phyloP scores from a whole-genome alignment of 176 grass and related monocot genomes.

The Musa schizocarpa region DNA sequence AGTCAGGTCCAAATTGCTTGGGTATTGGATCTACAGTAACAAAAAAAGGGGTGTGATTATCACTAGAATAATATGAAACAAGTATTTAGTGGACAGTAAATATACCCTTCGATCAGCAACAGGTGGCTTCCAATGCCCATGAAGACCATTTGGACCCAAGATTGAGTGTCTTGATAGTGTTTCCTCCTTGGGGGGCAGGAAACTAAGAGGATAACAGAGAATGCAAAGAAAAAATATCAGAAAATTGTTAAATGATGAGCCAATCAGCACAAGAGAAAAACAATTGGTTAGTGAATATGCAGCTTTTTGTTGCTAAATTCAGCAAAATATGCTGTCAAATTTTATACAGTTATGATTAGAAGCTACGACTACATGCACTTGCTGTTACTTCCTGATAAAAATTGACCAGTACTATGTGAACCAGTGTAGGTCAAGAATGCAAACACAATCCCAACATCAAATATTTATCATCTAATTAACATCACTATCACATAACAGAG shows the following conservation, averaged over 20 bases:
- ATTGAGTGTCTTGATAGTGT: conserved; percentile 41
- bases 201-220: conserved; percentile 13
- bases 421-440: too few relatives aligned
- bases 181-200: conserved; percentile 32
- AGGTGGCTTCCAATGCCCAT: conserved; percentile 40
- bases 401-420: too few relatives aligned
- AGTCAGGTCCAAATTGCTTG: conserved; percentile 43
- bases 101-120: conserved; percentile 31
- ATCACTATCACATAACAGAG: too few relatives aligned
- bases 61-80: background rate
- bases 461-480: too few relatives aligned
- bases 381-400: too few relatives aligned
- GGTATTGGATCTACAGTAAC: conserved; percentile 38
- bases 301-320: background rate
- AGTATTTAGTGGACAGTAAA: background rate
- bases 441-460: too few relatives aligned
- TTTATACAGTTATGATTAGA: too few relatives aligned
- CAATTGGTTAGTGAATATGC: background rate
- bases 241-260: background rate
- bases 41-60: conserved; percentile 8
- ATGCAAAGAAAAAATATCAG: background rate
- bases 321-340: background rate
- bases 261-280: background rate
- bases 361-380: too few relatives aligned
- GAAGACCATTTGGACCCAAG: conserved; percentile 42